Conservation (phyloP, 306 rosid species). For the Cucumis hystrix region DNA sequence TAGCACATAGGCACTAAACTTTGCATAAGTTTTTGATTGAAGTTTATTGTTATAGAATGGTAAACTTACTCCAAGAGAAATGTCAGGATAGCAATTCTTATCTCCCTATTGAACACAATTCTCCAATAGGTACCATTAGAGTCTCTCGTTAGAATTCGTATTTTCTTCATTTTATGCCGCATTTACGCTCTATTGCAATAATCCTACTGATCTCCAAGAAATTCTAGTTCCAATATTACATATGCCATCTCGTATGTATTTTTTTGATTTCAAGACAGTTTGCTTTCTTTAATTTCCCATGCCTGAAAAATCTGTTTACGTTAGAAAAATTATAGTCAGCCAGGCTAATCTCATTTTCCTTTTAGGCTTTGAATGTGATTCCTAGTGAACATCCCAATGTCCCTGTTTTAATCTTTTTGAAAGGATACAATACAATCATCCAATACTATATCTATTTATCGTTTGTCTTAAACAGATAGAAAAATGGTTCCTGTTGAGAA, state of each 20-base stretch:
- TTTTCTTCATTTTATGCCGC: neutral
- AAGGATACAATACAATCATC: neutral
- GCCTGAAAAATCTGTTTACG: neutral
- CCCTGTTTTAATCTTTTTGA: neutral
- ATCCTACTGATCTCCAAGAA: neutral
- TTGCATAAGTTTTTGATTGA: neutral
- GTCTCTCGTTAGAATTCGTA: neutral
- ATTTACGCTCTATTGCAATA: neutral
- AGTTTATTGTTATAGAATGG: neutral
- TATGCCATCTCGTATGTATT: neutral
- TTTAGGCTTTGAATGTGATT: neutral
- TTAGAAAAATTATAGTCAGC: neutral
- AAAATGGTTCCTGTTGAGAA: conserved; percentile 85
- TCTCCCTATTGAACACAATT: neutral
- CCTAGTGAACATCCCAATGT: neutral
- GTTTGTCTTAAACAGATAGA: conserved; percentile 45
- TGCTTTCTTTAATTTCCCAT: neutral
- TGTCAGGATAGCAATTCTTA: neutral
- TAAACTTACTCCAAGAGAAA: neutral
- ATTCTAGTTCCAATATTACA: neutral
- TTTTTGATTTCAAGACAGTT: neutral
- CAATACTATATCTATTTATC: neutral
- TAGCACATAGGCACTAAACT: neutral
- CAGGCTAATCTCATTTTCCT: neutral
- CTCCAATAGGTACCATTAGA: neutral